Percentiles rank a stretch among this genome's conserved stretches.
Conservation (phyloP, 371 early-diverging fungal species). For the Apophysomyces trapeziformis region DNA sequence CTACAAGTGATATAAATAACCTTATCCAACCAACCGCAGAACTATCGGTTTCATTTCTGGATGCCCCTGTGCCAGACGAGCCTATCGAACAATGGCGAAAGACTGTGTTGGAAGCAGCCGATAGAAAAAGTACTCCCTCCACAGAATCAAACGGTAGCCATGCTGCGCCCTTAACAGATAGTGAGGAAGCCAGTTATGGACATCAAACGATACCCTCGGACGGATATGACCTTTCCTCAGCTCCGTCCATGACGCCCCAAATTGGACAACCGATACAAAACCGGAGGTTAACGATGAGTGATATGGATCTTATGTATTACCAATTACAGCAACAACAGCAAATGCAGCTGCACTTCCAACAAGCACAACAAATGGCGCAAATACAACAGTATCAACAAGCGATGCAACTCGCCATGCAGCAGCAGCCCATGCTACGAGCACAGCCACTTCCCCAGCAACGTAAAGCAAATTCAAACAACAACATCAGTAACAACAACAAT, state of each 20-base stretch:
- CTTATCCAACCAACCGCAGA: background rate
- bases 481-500: too few relatives aligned
- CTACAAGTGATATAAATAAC: slow-evolving; percentile 16
- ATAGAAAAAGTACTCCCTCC: slow-evolving; percentile 23
- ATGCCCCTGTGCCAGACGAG: slow-evolving; percentile 1
- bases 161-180: background rate
- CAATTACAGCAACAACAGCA: slow-evolving; percentile 32
- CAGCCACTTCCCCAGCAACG: slow-evolving; percentile 14
- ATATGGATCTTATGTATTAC: slow-evolving; percentile 41
- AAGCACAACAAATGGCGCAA: slow-evolving; percentile 26
- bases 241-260: background rate
- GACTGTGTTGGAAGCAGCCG: slow-evolving; percentile 33
- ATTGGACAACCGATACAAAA: slow-evolving; percentile 13
- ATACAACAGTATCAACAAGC: slow-evolving; percentile 37
- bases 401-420: slow-evolving; percentile 26
- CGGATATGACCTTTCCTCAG: background rate
- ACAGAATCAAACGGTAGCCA: background rate
- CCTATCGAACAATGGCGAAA: slow-evolving; percentile 44
- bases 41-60: background rate
- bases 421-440: slow-evolving; percentile 22
- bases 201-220: slow-evolving; percentile 9
- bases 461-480: background rate
- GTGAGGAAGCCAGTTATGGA: background rate
- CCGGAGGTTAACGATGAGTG: slow-evolving; percentile 36
- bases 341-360: slow-evolving; percentile 34